Evolutionary conservation across 2,329 filamentous ascomycete genomes (phyloP).

Genomic region (Knufia petricola): DNA sequence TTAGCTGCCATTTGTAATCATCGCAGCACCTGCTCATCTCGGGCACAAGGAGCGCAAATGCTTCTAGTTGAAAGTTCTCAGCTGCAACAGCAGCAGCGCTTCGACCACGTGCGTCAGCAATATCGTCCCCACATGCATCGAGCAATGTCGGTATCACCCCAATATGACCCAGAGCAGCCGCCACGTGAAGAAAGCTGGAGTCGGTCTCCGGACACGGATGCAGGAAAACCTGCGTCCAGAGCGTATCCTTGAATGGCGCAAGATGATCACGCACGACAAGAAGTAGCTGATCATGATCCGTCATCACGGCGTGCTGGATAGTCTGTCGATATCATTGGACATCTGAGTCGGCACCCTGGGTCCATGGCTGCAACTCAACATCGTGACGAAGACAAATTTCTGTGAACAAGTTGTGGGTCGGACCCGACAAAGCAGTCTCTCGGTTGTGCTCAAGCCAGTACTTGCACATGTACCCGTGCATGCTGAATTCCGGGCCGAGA

Average conservation of each 20-base stretch:
- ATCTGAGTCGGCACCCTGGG: too few relatives aligned
- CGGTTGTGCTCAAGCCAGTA: not conserved
- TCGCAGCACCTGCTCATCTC: not conserved
- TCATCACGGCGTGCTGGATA: too few relatives aligned
- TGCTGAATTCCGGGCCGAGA: not conserved
- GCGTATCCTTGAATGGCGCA: not conserved
- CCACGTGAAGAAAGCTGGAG: not conserved
- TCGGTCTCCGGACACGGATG: not conserved
- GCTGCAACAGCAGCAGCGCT: constrained; percentile 2
- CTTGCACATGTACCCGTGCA: constrained; percentile 1
- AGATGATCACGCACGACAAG: not conserved
- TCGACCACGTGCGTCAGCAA: not conserved
- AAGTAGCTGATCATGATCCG: too few relatives aligned
- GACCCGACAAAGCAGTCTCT: not conserved
- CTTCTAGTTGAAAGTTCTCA: not conserved
- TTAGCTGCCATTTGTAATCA: too few relatives aligned
- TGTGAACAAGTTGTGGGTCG: not conserved
- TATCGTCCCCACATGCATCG: not conserved
- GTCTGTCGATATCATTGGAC: too few relatives aligned
- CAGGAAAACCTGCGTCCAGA: not conserved
- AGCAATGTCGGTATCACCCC: not conserved
- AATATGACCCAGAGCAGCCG: not conserved
- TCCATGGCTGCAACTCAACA: not conserved
- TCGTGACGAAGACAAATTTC: not conserved
- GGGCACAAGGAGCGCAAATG: not conserved